A percentile compares a stretch with the other conserved stretches of the same genome.
These are phyloP conservation scores for Coemansia furcata DNA, from an alignment of 192 early-diverging fungal species.

Conservation along the genomic window DNA sequence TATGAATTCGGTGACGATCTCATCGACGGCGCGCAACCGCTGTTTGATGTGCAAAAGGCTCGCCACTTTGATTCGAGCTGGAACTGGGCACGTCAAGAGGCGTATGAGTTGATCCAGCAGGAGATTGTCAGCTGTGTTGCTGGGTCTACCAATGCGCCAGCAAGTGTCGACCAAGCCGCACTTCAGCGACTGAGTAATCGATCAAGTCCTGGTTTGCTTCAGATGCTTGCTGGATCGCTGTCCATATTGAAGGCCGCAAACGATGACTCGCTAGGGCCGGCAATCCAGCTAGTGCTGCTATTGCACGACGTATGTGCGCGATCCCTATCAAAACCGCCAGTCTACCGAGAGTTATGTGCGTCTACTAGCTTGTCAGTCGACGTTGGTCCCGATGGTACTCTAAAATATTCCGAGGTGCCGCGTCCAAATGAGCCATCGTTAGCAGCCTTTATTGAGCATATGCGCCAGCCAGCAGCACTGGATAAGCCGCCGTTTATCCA, in stretches of 20 bases:
- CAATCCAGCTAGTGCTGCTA: constrained; percentile 54
- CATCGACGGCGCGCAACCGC: constrained; percentile 75
- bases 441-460: constrained; percentile 80
- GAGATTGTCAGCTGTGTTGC: constrained; percentile 76
- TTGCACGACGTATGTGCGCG: constrained; percentile 75
- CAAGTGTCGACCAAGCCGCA: constrained; percentile 56
- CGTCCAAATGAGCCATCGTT: constrained; percentile 72
- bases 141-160: constrained; percentile 66
- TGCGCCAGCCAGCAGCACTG: constrained; percentile 61
- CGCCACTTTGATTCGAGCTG: constrained; percentile 92
- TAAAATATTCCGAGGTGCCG: constrained; percentile 77
- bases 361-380: constrained; percentile 75
- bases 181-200: constrained; percentile 74
- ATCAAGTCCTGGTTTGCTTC: constrained; percentile 65
- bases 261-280: constrained; percentile 61
- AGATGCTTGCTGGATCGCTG: constrained; percentile 75
- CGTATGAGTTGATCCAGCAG: constrained; percentile 66
- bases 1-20: constrained; percentile 81
- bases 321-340: constrained; percentile 64
- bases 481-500: constrained; percentile 43
- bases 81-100: constrained; percentile 79
- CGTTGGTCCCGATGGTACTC: constrained; percentile 68
- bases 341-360: constrained; percentile 79
- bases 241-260: constrained; percentile 62
- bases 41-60: constrained; percentile 77